Base-by-base conservation (phyloP, 495 filamentous ascomycete species). In the Penicillium taxi region DNA sequence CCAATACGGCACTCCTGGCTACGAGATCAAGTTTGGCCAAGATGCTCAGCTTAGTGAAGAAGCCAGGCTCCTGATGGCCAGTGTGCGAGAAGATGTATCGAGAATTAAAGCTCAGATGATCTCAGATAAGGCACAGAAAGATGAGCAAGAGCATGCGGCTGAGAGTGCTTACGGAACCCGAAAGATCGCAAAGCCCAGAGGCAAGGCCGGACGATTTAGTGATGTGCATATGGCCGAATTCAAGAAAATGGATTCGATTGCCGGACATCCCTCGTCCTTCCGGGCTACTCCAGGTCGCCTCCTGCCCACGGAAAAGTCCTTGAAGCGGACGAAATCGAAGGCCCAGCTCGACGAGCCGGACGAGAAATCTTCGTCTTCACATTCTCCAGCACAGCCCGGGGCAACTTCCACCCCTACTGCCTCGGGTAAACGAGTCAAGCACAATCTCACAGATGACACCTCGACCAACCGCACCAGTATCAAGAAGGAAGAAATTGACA, bases 201-300 rank as follows among this genome's bases (percentile, higher is more conserved):
- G 86, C 33, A 90, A 81, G 55, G 69, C 73, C 30, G 64, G 77
- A 24, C 73, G 88, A 4, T 96, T 79, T 62, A 93, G 84, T 49
- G 77, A 84, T 38, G 76, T 73, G 32, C 88, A 96, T 53, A 83
- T 83, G 75, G 75, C 78, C 32, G 72, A 88, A 52, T 96, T 96
- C 66, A 86, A 82, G 61, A 96, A 91, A 70, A 94, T 96, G 88
- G 86, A 94, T 48, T 94, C 86, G 8, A 96, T 96, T 57, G 84
- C 75, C 15, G 78, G 77, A 37, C 88, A 96, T 63, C 64, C 85
- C 3, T 91, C 88, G 5, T 70, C 78, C 11, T 87, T 84, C 68
- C 73, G 89, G 23, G 74, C 77, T 12, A 69, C 76, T 17, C 67
- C 72, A 4, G 72, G 63, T 40, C 73, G 78, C 27, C 66, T 72